Evolutionary conservation across 2,329 filamentous ascomycete species (phyloP).

Genomic region (Cladosporium sp.): DNA sequence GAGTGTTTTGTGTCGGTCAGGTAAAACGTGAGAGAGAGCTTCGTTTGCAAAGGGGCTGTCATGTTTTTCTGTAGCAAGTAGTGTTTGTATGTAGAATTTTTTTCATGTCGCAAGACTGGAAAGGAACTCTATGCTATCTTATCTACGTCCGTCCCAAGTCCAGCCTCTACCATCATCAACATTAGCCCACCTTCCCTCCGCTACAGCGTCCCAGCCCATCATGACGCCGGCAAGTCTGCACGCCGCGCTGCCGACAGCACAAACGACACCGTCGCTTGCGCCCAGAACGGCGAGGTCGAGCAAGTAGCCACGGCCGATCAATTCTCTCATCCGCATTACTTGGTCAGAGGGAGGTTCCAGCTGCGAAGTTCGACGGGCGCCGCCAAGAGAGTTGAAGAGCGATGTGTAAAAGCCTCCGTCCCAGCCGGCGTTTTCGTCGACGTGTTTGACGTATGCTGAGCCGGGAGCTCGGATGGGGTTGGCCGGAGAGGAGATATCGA

Average conservation of each 20-base stretch:
- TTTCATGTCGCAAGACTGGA: too few relatives aligned
- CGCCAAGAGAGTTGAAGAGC: slow-evolving; percentile 75
- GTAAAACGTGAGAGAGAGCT: too few relatives aligned
- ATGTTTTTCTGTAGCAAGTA: too few relatives aligned
- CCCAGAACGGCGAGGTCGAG: slow-evolving; percentile 74
- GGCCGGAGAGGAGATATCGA: slow-evolving; percentile 35
- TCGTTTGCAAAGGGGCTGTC: too few relatives aligned
- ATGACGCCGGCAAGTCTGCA: slow-evolving; percentile 77
- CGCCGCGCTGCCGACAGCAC: slow-evolving; percentile 63
- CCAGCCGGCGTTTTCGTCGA: slow-evolving; percentile 77
- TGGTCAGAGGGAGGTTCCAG: slow-evolving; percentile 26
- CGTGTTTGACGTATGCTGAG: slow-evolving; percentile 58
- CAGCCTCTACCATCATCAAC: slow-evolving; percentile 60
- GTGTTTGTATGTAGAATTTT: too few relatives aligned
- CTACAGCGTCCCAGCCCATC: slow-evolving; percentile 75
- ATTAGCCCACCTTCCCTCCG: slow-evolving; percentile 65
- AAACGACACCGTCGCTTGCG: slow-evolving; percentile 66
- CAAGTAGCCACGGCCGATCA: slow-evolving; percentile 76
- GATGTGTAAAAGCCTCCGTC: slow-evolving; percentile 80
- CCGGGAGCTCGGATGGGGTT: slow-evolving; percentile 35
- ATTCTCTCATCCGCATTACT: slow-evolving; percentile 64
- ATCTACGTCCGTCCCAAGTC: slow-evolving; percentile 29
- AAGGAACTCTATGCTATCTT: too few relatives aligned
- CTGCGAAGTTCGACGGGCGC: slow-evolving; percentile 4
- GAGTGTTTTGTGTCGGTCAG: too few relatives aligned